phyloP scores from a whole-genome alignment of 1,284 basidiomycete species.

The Microbotryum lychnidis-dioicae region DNA sequence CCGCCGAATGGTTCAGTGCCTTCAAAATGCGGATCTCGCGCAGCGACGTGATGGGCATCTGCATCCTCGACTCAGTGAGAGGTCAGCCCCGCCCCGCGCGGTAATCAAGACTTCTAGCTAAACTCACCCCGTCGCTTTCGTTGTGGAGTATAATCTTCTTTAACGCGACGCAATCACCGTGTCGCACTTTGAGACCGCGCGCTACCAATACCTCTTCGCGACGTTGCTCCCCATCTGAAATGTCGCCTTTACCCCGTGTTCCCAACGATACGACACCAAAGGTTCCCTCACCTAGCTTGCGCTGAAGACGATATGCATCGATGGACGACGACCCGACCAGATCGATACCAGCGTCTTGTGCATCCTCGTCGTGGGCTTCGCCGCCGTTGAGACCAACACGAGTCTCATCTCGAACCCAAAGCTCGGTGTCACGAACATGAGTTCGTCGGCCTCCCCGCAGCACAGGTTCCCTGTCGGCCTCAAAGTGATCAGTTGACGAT shows the following conservation, averaged over 20 bases:
- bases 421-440: neutral
- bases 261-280: slow-evolving; percentile 56
- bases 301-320: slow-evolving; percentile 67
- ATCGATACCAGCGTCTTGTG: slow-evolving; percentile 48
- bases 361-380: too few species aligned
- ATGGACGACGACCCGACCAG: slow-evolving; percentile 61
- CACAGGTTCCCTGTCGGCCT: too few species aligned
- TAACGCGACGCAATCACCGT: slow-evolving; percentile 63
- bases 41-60: slow-evolving; percentile 78
- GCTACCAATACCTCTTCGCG: slow-evolving; percentile 9
- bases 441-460: neutral
- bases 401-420: too few species aligned
- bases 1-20: slow-evolving; percentile 70
- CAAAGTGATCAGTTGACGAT: too few species aligned
- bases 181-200: slow-evolving; percentile 23
- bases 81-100: neutral
- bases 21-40: slow-evolving; percentile 99
- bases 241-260: slow-evolving; percentile 8
- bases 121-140: slow-evolving; percentile 78
- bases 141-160: slow-evolving; percentile 95
- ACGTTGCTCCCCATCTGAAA: neutral
- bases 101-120: neutral
- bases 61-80: neutral
- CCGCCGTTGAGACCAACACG: too few species aligned
- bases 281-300: slow-evolving; percentile 87